Evolutionary conservation across 1,139 yeast species (phyloP).

Genomic region (Nematodospora anomalae): DNA sequence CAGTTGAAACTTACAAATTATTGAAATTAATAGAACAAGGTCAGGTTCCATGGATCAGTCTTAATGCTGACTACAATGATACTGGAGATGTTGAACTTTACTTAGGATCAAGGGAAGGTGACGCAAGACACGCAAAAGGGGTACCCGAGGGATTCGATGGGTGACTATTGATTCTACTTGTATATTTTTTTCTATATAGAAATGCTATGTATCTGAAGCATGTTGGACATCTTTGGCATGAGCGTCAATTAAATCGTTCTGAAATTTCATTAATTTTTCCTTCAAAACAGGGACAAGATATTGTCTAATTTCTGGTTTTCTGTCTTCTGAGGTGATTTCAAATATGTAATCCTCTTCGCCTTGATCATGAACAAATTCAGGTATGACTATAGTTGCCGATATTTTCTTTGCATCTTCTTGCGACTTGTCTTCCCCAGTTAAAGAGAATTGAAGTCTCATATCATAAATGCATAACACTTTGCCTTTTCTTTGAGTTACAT

Average conservation of each 20-base stretch:
- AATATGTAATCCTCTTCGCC: slow-evolving; percentile 64
- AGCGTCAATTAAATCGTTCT: slow-evolving; percentile 56
- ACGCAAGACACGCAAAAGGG: slow-evolving; percentile 68
- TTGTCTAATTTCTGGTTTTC: slow-evolving; percentile 39
- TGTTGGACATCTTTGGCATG: slow-evolving; percentile 64
- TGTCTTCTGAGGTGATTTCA: slow-evolving; percentile 42
- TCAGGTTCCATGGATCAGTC: slow-evolving; percentile 64
- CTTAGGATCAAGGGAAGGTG: slow-evolving; percentile 54
- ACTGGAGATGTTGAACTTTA: slow-evolving; percentile 65
- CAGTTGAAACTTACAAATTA: slow-evolving; percentile 73
- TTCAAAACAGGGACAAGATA: slow-evolving; percentile 53
- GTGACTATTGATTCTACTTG: neutral
- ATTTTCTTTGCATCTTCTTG: slow-evolving; percentile 21
- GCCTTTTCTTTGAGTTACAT: slow-evolving; percentile 80
- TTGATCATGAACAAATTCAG: slow-evolving; percentile 75
- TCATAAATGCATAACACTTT: slow-evolving; percentile 75
- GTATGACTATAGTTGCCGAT: slow-evolving; percentile 46
- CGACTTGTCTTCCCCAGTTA: slow-evolving; percentile 30
- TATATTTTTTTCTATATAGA: slow-evolving; percentile 1
- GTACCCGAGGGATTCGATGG: slow-evolving; percentile 80
- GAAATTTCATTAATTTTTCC: slow-evolving; percentile 54
- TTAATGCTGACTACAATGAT: slow-evolving; percentile 39
- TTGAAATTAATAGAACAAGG: slow-evolving; percentile 70
- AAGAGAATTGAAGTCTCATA: slow-evolving; percentile 50
- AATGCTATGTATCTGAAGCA: slow-evolving; percentile 21